Base-by-base conservation (phyloP, 176 grass and related monocot species). In the Avena insularis region DNA sequence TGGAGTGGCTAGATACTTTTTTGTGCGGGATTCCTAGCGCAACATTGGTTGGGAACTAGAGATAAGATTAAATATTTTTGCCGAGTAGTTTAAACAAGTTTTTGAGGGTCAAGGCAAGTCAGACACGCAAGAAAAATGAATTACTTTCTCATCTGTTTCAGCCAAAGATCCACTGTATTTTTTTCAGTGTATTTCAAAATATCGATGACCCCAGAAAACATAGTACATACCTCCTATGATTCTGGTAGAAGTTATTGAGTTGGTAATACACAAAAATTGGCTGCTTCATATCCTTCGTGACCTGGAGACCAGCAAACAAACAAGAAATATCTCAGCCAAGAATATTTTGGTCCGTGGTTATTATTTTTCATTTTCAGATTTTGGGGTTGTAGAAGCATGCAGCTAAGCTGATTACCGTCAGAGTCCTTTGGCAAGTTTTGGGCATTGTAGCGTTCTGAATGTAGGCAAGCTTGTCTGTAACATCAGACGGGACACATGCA, bases 211-310 rank as follows among this genome's bases (percentile, higher is more conserved):
- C 12, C 62, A 29, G 20, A 46, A 54, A 79, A 62, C 29, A 76
- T 35, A 61, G 73, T 38, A 4, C 79, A 74, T 95, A 98, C 97
- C 97, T 99, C 85, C 97, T 91, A 86, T 99, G 97, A 78, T 99
- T 99, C 85, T 99, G 97, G 86, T 92, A 99, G 86, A 96, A 99
- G 79, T 93, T 89, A 88, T 99, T 92, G 23, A 99, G 91, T 82
- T 99, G 94, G 84, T 99, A 99, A 86, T 99, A 99, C 25, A 99
- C 92, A 89, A 93, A 99, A 70, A 99, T 94, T 0, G 97, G 94
- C 3, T 84, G 85, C 27, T 88, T 68, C 97, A 99, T 99, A 91
- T 96, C 83, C 89, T 93, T 93, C 23, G 94, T 77, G 83, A 99
- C 88, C 97, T 99, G 93, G 35, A 88, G 87, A 88, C 20, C 20